These are phyloP conservation scores for Plantago coronopus DNA, from an alignment of 305 asterid species.

Conservation along the genomic window DNA sequence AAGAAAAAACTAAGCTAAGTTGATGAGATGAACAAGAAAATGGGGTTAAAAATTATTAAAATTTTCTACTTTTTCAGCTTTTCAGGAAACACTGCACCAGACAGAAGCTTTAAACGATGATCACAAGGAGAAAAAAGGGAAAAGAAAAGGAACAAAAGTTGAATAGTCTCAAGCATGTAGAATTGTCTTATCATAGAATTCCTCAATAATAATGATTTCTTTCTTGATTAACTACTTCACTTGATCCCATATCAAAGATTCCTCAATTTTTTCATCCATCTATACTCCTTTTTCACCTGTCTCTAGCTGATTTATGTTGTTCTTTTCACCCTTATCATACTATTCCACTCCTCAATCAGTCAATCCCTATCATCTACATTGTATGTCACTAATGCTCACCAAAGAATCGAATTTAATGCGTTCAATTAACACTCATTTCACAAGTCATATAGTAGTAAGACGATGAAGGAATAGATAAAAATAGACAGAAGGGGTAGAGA, in stretches of 20 bases:
- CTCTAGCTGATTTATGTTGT: not conserved
- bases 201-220: conserved; percentile 42
- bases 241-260: conserved; percentile 29
- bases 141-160: conserved; percentile 26
- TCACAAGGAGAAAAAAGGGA: conserved; percentile 28
- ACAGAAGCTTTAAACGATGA: conserved; percentile 32
- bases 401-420: too few species aligned
- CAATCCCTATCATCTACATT: too few species aligned
- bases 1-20: too few species aligned
- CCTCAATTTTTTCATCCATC: not conserved
- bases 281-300: conserved; percentile 3
- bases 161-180: conserved; percentile 12
- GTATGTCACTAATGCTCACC: too few species aligned
- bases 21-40: not conserved
- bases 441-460: too few species aligned
- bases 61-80: conserved; percentile 39
- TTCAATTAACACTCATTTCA: conserved; percentile 1
- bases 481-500: not conserved
- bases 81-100: conserved; percentile 26
- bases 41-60: conserved; percentile 19
- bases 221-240: conserved; percentile 27
- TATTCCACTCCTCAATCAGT: too few species aligned
- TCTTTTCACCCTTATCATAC: too few species aligned
- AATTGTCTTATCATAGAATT: conserved; percentile 51
- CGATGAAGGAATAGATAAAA: too few species aligned